Evolutionary conservation across 1,284 basidiomycete species (phyloP).

Genomic region (Clitocybe nebularis): DNA sequence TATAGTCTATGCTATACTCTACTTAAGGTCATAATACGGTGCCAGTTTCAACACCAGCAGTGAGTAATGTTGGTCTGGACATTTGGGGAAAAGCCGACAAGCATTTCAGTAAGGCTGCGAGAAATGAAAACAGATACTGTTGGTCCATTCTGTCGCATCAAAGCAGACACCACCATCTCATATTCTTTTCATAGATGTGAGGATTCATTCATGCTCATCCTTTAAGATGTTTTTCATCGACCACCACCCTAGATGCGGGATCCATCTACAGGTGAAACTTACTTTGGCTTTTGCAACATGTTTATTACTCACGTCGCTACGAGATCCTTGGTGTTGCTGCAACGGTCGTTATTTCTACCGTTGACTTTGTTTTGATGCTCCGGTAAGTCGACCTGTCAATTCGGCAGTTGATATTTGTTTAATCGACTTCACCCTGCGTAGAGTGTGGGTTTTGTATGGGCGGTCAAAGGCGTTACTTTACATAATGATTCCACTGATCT

Average conservation of each 20-base stretch:
- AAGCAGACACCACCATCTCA: not conserved
- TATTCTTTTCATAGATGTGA: not conserved
- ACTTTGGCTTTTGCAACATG: not conserved
- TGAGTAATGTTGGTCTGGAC: too few relatives aligned
- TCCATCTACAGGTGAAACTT: not conserved
- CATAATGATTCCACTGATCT: not conserved
- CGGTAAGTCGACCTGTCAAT: not conserved
- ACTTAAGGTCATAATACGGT: not conserved
- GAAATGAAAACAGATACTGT: not conserved
- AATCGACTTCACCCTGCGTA: too few relatives aligned
- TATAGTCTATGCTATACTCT: not conserved
- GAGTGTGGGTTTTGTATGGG: constrained; percentile 4
- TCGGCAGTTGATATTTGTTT: too few relatives aligned
- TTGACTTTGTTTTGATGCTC: constrained; percentile 2
- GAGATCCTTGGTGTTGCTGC: not conserved
- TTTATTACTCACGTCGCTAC: too few relatives aligned
- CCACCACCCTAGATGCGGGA: not conserved
- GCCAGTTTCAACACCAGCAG: not conserved
- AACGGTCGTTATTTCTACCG: not conserved
- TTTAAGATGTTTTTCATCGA: not conserved
- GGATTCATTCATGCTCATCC: not conserved
- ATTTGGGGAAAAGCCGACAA: not conserved
- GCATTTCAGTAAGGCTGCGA: not conserved
- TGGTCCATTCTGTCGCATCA: not conserved
- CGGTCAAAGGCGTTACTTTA: not conserved